Percentiles rank a stretch among this genome's conserved stretches.
Evolutionary conservation across 495 filamentous ascomycete genomes (phyloP).

Genomic region (Letharia columbiana): DNA sequence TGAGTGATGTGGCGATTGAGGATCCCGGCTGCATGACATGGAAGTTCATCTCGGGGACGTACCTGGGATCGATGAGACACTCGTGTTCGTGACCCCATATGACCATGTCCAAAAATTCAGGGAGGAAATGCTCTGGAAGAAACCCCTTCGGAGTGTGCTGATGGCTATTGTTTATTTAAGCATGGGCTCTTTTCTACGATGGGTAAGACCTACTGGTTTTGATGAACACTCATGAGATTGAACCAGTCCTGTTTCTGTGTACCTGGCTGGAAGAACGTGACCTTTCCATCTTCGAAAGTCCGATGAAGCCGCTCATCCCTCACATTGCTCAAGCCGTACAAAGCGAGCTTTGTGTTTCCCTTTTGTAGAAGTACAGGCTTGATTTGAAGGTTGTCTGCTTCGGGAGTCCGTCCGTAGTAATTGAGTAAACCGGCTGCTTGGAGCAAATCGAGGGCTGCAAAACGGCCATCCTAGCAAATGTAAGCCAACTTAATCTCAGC

Average conservation of each 20-base stretch:
- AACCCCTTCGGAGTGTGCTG: constrained; percentile 85
- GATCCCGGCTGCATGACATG: constrained; percentile 97
- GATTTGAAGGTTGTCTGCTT: constrained; percentile 83
- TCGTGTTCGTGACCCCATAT: constrained; percentile 99
- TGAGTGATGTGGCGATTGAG: constrained; percentile 86
- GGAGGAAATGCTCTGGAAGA: constrained; percentile 88
- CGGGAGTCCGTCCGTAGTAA: constrained; percentile 87
- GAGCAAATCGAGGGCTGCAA: constrained; percentile 81
- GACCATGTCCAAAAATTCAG: constrained; percentile 82
- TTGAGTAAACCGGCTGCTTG: constrained; percentile 88
- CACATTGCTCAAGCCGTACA: constrained; percentile 95
- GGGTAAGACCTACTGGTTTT: constrained; percentile 59
- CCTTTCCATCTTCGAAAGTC: constrained; percentile 86
- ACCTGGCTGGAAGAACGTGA: constrained; percentile 82
- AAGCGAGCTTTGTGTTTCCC: constrained; percentile 82
- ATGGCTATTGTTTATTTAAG: constrained; percentile 37
- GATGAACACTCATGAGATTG: constrained; percentile 91
- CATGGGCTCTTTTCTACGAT: not conserved
- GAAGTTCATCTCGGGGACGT: constrained; percentile 80
- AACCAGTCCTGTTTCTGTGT: constrained; percentile 89
- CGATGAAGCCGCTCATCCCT: constrained; percentile 89
- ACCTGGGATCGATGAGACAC: constrained; percentile 74
- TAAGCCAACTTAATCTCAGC: constrained; percentile 20
- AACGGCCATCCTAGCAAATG: constrained; percentile 59
- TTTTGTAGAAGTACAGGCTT: constrained; percentile 93